Conservation (phyloP, 345 rosid species). For the Citrus sinensis region DNA sequence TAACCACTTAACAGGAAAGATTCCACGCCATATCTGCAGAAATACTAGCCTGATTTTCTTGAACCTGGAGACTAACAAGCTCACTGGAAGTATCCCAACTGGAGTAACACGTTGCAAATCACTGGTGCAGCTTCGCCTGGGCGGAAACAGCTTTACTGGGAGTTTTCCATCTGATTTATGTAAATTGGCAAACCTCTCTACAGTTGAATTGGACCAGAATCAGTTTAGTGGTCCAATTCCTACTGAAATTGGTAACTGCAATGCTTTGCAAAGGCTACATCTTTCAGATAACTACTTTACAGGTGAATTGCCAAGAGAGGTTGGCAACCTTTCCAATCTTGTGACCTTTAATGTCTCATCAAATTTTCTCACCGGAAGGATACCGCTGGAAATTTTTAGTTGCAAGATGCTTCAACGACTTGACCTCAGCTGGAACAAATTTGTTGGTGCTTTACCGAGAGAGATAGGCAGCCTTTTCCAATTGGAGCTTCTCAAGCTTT, state of each 20-base stretch:
- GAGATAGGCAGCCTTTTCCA: constrained; percentile 64
- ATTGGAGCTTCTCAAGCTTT: constrained; percentile 85
- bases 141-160: constrained; percentile 57
- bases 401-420: constrained; percentile 85
- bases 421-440: constrained; percentile 67
- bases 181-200: constrained; percentile 53
- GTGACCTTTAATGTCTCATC: constrained; percentile 76
- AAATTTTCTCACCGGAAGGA: constrained; percentile 57
- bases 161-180: constrained; percentile 65
- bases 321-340: constrained; percentile 62
- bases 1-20: constrained; percentile 59
- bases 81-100: constrained; percentile 63
- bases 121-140: constrained; percentile 63
- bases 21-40: constrained; percentile 63
- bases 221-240: constrained; percentile 68
- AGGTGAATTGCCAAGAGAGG: constrained; percentile 68
- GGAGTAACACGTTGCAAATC: constrained; percentile 57
- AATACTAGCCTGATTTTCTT: constrained; percentile 49
- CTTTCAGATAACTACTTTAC: constrained; percentile 59
- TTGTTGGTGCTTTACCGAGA: constrained; percentile 52
- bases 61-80: constrained; percentile 68
- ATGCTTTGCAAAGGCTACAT: constrained; percentile 59
- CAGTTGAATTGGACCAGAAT: constrained; percentile 73
- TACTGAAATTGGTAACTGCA: constrained; percentile 59
- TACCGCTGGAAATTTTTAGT: constrained; percentile 63